These are phyloP conservation scores for Amoebophrya sp. DNA, from an alignment of 169 alveolate genomes.

Conservation along the genomic window DNA sequence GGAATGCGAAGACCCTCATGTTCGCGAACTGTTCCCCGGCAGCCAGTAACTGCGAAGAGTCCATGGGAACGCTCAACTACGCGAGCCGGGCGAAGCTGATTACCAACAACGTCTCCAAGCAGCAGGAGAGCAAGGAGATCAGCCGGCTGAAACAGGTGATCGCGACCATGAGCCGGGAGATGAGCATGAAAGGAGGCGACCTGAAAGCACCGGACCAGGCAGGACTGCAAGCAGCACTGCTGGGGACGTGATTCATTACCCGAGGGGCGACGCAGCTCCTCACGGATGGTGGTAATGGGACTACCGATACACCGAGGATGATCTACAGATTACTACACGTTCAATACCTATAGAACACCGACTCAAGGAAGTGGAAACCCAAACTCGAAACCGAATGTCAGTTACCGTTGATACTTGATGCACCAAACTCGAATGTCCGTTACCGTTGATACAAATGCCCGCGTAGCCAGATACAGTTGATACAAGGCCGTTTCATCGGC, in stretches of 20 bases:
- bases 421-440: too few relatives aligned
- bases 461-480: too few relatives aligned
- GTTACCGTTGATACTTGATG: too few relatives aligned
- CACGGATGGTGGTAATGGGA: background rate
- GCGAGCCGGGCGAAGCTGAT: background rate
- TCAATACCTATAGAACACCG: background rate
- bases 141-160: background rate
- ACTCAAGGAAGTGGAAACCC: background rate
- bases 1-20: constrained; percentile 36
- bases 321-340: too few relatives aligned
- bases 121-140: background rate
- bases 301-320: too few relatives aligned
- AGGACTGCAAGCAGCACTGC: background rate
- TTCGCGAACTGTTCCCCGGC: constrained; percentile 6
- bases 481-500: too few relatives aligned
- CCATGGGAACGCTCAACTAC: background rate
- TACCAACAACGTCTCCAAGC: background rate
- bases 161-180: background rate
- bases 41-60: background rate
- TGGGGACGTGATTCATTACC: background rate
- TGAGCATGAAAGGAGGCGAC: background rate
- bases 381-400: too few relatives aligned
- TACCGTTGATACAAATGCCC: too few relatives aligned
- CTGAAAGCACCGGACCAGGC: background rate
- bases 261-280: background rate